A percentile compares a stretch with the other conserved stretches of the same genome.
These are phyloP conservation scores for Phlyctochytrium planicorne DNA, from an alignment of 192 early-diverging fungal genomes.

Conservation along the genomic window DNA sequence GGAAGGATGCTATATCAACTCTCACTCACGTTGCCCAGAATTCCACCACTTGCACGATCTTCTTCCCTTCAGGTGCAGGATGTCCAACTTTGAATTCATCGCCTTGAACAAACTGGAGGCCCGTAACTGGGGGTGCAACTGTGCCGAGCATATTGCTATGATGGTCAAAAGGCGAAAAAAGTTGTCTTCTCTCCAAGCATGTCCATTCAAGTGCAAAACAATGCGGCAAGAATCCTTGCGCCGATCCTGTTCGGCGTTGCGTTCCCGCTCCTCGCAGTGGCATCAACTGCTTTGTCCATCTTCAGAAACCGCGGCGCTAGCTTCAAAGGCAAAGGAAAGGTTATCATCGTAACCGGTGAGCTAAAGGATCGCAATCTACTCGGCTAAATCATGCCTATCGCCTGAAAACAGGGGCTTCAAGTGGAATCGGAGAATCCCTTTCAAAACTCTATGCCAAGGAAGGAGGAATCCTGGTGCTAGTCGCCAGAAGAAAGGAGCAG, in stretches of 20 bases:
- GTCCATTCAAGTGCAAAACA: too few relatives aligned
- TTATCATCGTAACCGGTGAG: too few relatives aligned
- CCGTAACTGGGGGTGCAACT: slow-evolving; percentile 4
- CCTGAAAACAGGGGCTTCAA: slow-evolving; percentile 77
- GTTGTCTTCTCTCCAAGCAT: too few relatives aligned
- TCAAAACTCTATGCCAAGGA: slow-evolving; percentile 65
- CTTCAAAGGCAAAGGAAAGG: too few relatives aligned
- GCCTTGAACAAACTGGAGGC: slow-evolving; percentile 21
- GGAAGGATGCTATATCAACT: background rate
- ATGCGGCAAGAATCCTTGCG: too few relatives aligned
- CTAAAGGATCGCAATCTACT: too few relatives aligned
- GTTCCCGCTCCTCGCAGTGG: too few relatives aligned
- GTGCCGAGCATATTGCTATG: background rate
- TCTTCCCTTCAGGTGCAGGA: background rate
- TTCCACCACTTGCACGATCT: slow-evolving; percentile 21
- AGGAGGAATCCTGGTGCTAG: slow-evolving; percentile 61
- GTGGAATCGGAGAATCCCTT: slow-evolving; percentile 70
- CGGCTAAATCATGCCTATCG: too few relatives aligned
- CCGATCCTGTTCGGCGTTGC: too few relatives aligned
- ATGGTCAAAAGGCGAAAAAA: too few relatives aligned
- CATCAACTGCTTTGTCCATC: too few relatives aligned
- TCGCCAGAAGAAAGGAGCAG: slow-evolving; percentile 56
- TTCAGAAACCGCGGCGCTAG: too few relatives aligned
- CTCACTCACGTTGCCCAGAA: slow-evolving; percentile 23
- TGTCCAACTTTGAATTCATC: slow-evolving; percentile 3